These are phyloP conservation scores for Fusarium coicis DNA, from an alignment of 2,329 filamentous ascomycete genomes.

Conservation along the genomic window DNA sequence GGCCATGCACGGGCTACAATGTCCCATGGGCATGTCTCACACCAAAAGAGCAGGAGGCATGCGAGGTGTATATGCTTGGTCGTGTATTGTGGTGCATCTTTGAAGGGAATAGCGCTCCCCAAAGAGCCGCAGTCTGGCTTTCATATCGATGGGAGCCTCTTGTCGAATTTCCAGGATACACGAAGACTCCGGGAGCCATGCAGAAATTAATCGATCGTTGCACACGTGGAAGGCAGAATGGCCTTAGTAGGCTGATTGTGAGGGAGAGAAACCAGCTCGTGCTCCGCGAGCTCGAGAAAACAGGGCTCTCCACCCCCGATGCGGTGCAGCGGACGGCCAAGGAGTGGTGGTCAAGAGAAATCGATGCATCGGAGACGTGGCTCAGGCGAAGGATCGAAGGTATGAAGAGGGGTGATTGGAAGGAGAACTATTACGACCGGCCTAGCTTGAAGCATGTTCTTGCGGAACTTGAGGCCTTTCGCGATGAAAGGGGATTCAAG, in stretches of 20 bases:
- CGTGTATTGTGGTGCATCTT: conserved; percentile 72
- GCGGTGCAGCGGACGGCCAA: conserved; percentile 53
- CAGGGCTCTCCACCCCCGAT: conserved; percentile 49
- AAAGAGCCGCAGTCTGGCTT: conserved; percentile 67
- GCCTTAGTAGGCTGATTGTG: conserved; percentile 57
- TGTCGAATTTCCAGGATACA: conserved; percentile 66
- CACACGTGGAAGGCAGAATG: conserved; percentile 59
- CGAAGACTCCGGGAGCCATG: conserved; percentile 58
- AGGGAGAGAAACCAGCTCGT: conserved; percentile 59
- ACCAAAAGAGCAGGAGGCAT: conserved; percentile 63
- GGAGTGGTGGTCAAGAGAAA: conserved; percentile 61
- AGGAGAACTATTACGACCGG: conserved; percentile 61
- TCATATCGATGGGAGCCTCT: conserved; percentile 67
- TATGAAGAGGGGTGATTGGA: conserved; percentile 57
- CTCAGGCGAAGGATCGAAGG: conserved; percentile 54
- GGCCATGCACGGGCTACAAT: conserved; percentile 64
- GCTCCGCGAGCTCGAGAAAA: conserved; percentile 50
- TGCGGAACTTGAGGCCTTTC: conserved; percentile 45
- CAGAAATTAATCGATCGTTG: conserved; percentile 62
- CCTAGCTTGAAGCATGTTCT: conserved; percentile 59
- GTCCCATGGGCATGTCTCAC: conserved; percentile 66
- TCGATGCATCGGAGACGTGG: conserved; percentile 60
- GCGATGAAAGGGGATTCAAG: conserved; percentile 31
- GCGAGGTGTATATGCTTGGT: conserved; percentile 72
- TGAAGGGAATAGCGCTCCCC: conserved; percentile 68